These are phyloP conservation scores for Acanthamoeba healyi DNA, from an alignment of 208 protist genomes.

Conservation along the genomic window DNA sequence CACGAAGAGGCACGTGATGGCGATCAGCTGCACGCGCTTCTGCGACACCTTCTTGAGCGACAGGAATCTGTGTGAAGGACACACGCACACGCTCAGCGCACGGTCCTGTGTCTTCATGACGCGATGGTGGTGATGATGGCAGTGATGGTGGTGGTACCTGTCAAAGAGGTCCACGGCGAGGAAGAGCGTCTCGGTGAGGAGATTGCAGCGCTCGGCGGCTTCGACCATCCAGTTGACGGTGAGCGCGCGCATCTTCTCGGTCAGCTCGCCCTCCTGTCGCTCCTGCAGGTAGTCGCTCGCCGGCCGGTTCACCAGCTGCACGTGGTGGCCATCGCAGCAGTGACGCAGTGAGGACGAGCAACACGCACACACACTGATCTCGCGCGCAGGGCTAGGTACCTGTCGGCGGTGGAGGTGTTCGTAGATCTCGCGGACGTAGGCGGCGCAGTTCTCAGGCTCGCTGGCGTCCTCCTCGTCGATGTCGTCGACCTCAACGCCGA, in stretches of 20 bases:
- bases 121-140: too few species aligned
- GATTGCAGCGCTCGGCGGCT: slow-evolving; percentile 71
- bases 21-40: slow-evolving; percentile 38
- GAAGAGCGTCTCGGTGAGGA: slow-evolving; percentile 86
- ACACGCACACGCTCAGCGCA: not conserved
- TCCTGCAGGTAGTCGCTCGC: not conserved
- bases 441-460: not conserved
- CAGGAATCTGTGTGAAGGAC: not conserved
- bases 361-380: not conserved
- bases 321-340: too few species aligned
- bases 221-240: slow-evolving; percentile 88
- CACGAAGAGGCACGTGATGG: slow-evolving; percentile 39
- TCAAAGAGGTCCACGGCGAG: slow-evolving; percentile 86
- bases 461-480: slow-evolving; percentile 32
- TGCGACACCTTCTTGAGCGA: not conserved
- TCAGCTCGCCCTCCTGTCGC: not conserved
- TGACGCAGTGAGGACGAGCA: too few species aligned
- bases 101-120: too few species aligned
- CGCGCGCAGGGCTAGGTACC: not conserved
- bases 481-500: not conserved
- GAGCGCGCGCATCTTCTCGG: slow-evolving; percentile 81
- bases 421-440: slow-evolving; percentile 14
- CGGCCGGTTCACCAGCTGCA: not conserved
- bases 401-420: slow-evolving; percentile 12
- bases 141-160: slow-evolving; percentile 73